phyloP scores from a whole-genome alignment of 2,329 filamentous ascomycete genomes.

The Cryphonectria parasitica region DNA sequence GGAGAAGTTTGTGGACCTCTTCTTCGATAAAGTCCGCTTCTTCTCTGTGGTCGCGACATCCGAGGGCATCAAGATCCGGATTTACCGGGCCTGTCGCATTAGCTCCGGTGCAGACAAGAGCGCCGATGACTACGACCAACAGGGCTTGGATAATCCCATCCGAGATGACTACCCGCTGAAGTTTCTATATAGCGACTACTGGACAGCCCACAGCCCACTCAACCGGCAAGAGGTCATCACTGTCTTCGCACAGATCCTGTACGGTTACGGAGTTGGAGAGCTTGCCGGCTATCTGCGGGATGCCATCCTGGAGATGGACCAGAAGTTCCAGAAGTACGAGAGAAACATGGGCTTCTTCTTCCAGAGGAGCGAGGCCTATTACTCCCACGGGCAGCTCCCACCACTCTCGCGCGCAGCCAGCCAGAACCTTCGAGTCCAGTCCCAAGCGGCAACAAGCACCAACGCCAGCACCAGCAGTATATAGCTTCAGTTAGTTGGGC shows the following conservation, averaged over 20 bases:
- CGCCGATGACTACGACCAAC: background rate
- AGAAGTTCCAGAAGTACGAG: background rate
- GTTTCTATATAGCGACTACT: slow-evolving; percentile 15
- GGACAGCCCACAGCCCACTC: background rate
- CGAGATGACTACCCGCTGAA: slow-evolving; percentile 14
- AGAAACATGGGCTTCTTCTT: background rate
- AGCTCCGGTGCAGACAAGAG: background rate
- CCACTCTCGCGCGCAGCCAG: background rate
- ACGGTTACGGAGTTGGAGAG: slow-evolving; percentile 12
- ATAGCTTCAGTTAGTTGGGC: too few species aligned
- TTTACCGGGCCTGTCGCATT: slow-evolving; percentile 11
- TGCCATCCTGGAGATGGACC: background rate
- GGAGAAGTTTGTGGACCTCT: background rate
- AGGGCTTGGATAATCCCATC: background rate
- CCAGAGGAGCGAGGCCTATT: background rate
- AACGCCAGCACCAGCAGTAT: too few species aligned
- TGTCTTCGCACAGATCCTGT: slow-evolving; percentile 16
- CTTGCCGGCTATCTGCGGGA: slow-evolving; percentile 1
- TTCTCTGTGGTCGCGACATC: slow-evolving; percentile 16
- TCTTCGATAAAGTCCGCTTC: slow-evolving; percentile 23
- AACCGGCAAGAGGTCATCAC: slow-evolving; percentile 4
- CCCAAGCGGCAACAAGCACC: background rate
- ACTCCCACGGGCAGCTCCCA: background rate
- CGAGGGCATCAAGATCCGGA: slow-evolving; percentile 5
- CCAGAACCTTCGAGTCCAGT: background rate